Evolutionary conservation across 1,284 basidiomycete species (phyloP).

Genomic region (Moesziomyces parantarcticus): DNA sequence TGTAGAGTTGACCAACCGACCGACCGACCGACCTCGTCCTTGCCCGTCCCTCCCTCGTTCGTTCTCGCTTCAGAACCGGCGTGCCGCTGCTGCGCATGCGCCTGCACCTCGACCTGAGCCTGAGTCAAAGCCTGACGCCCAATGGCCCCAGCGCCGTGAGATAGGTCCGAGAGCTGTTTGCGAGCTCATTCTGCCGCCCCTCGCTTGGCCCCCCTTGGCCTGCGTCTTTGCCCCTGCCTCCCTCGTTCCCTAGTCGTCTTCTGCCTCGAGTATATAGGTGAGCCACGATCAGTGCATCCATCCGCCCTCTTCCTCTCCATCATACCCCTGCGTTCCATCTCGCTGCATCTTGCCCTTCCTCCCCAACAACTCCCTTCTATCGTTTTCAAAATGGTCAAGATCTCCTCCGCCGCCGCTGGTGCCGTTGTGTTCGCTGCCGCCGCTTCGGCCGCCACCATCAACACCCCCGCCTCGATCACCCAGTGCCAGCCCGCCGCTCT

Average conservation of each 20-base stretch:
- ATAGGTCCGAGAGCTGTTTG: not conserved
- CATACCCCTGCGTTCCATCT: slow-evolving; percentile 1
- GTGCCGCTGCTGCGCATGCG: not conserved
- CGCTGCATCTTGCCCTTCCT: slow-evolving; percentile 5
- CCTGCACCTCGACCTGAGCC: not conserved
- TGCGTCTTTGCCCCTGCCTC: not conserved
- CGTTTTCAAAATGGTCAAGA: slow-evolving; percentile 49
- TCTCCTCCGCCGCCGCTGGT: slow-evolving; percentile 40
- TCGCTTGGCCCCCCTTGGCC: not conserved
- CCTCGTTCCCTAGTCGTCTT: not conserved
- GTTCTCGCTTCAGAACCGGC: not conserved
- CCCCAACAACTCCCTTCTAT: slow-evolving; percentile 5
- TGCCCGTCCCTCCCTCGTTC: too few species aligned
- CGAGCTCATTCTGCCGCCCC: not conserved
- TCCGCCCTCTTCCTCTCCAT: slow-evolving; percentile 6
- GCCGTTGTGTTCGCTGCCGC: slow-evolving; percentile 47
- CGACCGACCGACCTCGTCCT: not conserved
- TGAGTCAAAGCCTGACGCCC: not conserved
- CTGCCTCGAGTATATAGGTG: slow-evolving; percentile 25
- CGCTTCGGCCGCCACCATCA: slow-evolving; percentile 36
- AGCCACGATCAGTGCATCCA: slow-evolving; percentile 8
- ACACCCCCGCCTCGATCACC: slow-evolving; percentile 45
- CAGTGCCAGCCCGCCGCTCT: slow-evolving; percentile 44
- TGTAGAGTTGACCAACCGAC: not conserved
- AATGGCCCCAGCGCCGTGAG: not conserved